Base-by-base conservation (phyloP, 345 rosid species). In the Eucalyptus regnans region DNA sequence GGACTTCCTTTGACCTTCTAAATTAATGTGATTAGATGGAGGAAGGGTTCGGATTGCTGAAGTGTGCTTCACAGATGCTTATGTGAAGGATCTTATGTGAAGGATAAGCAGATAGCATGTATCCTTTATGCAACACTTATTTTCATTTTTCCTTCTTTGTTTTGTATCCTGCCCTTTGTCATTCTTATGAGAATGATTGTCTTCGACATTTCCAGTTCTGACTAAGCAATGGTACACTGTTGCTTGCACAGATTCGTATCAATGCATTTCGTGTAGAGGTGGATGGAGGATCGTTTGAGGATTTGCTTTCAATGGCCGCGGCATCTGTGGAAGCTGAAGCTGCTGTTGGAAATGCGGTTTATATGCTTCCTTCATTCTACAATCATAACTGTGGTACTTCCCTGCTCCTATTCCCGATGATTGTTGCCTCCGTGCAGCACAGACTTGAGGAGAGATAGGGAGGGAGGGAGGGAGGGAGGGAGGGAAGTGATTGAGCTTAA, bases 311-410 rank as follows among this genome's bases (percentile, higher is more conserved):
- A 86, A 90, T 92, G 87, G 99, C 98, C 87, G 92, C 97, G 87
- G 99, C 98, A 88, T 94, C 96, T 80, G 90, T 95, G 68, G 95
- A 94, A 90, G 90, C 96, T 88, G 98, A 95, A 92, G 93, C 93
- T 92, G 96, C 97, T 1, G 99, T 94, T 86, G 98, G 98, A 81
- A 96, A 94, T 92, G 97, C 96, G 87, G 94, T 96, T 90, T 96
- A 94, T 89, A 91, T 97, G 94, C 94, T 95, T 89, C 98, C 98
- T 23, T 97, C 98, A 81, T 96, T 96, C 91, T 96, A 95, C 93
- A 95, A 94, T 92, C 97, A 96, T 71, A 97, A 96, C 92, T 95
- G 96, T 86, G 96, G 97, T 95, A 90, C 93, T 58, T 64, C 86
- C 37, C 62, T 84, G 18, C 20, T 43, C 87, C 10, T 18, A 37